A percentile compares a stretch with the other conserved stretches of the same genome.
Evolutionary conservation across 1,139 yeast species (phyloP).

Genomic region (Arxiozyma heterogenica): DNA sequence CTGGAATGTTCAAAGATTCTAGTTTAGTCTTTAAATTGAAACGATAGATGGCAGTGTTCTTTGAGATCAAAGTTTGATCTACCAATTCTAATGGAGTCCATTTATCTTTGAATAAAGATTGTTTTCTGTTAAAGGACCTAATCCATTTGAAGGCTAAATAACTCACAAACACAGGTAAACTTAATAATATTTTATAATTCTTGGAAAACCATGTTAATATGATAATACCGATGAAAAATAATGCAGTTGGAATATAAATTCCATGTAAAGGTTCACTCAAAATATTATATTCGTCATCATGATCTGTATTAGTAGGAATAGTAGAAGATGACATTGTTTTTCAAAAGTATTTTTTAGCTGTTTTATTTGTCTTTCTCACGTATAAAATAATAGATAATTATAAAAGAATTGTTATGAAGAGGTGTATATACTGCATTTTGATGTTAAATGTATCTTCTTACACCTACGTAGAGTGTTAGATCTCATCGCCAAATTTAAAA

Average conservation of each 20-base stretch:
- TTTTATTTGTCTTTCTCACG: too few species aligned
- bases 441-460: too few species aligned
- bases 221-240: constrained; percentile 53
- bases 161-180: constrained; percentile 22
- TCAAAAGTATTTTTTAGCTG: too few species aligned
- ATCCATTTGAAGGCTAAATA: constrained; percentile 41
- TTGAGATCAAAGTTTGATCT: constrained; percentile 62
- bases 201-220: constrained; percentile 38
- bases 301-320: background rate
- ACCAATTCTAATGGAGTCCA: constrained; percentile 61
- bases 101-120: constrained; percentile 40
- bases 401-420: too few species aligned
- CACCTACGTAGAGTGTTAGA: background rate
- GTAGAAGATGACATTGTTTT: background rate
- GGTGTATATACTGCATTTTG: too few species aligned
- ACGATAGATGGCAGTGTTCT: constrained; percentile 63
- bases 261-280: constrained; percentile 63
- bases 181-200: constrained; percentile 41
- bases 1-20: constrained; percentile 56
- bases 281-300: constrained; percentile 16
- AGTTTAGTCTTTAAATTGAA: constrained; percentile 53
- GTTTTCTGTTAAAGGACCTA: constrained; percentile 39
- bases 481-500: background rate
- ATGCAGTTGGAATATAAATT: constrained; percentile 55
- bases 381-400: too few species aligned